Base-by-base conservation (phyloP, 2,329 filamentous ascomycete genomes). In the Beauveria sp. region DNA sequence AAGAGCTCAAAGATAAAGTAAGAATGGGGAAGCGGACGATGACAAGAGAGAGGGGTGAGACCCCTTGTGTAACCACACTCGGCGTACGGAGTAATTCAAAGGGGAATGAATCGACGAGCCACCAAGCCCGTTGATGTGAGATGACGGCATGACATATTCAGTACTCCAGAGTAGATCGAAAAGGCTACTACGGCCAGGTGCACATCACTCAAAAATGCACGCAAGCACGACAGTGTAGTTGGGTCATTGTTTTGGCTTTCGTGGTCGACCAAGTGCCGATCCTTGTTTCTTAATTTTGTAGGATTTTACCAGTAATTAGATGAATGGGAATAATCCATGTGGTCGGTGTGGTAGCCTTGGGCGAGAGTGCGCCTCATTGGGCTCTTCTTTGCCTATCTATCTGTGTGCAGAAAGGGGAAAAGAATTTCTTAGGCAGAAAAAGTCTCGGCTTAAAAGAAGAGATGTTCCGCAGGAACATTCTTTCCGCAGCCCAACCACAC, bases 401-500 rank as follows among this genome's bases (percentile, higher is more conserved):
- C 14, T n/a, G 34, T 37, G 12, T 37, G 34, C 34, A 37, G 34
- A 37, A 37, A 37, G 34, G 34, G 34, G 14, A 16, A 16, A 12
- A 37, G 1, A 14, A 16, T 2, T 37, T 37, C 53, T 34, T 43
- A 51, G 46, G 34, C 56, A 46, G 56, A 52, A 59, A 59, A 59
- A 44, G 44, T 44, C 47, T 59, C 56, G 56, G 56, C 26, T 10
- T 16, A 24, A 28, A 20, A 20, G 22, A 20, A 34, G 18, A 20
- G 16, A 20, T 20, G 16, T 20, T 20, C 20, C 47, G 26, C 16
- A 50, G 2, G n/a, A 46, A 26, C 18, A 7, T 26, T 48, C 34
- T 30, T 58, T 58, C 44, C 37, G 46, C 55, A 22, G 55, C 55
- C 55, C 55, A 58, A 48, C 44, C 22, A 58, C 44, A 48, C 43